Evolutionary conservation across 2,329 filamentous ascomycete genomes (phyloP), one percentile per base, ranked within the genome.

Genomic region (Allantophomopsis lycopodina): DNA sequence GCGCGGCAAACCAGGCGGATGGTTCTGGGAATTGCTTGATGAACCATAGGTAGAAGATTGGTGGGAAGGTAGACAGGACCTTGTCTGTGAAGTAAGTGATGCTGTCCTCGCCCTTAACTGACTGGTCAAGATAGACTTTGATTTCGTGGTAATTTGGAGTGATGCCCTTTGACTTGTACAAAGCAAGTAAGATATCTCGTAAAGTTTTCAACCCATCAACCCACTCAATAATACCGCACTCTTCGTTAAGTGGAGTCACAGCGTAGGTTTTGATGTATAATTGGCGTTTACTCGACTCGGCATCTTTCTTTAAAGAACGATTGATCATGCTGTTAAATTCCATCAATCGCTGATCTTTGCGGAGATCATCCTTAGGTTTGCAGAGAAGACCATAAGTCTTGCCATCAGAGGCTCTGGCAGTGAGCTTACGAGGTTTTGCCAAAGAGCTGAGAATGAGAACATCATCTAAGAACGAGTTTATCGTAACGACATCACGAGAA

Each of bases 321-420:
- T 98, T 98, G 65, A 98, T 96, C 75, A 96, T 91, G 35, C 82
- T 79, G 57, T 96, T 98, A 67, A 98, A 98, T 56, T 98, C 93
- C 88, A 98, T 98, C 15, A 98, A 76, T 38, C 91, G 85, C 58
- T 96, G 89, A 53, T 99, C 93, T 48, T 94, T 98, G 38, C 91
- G 82, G 17, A 99, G 72, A 57, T 99, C 93, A 56, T 98, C 91
- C 58, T 96, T 96, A 7, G 91, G 93, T 55, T 99, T 98, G 65
- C 94, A 93, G 41, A 99, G 71, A 7, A 98, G 73, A 47, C 85
- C 84, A 57, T 98, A 98, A 14, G 72, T 71, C 42, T 81, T 82
- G 7, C 93, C 91, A 59, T 99, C 87, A 0, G 84, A 89, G 1
- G 89, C 91, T 40, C 84, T 75, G 6, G 91, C 83, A 13, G 78